These are phyloP conservation scores for Trypanosoma melophagium DNA, from an alignment of 208 protist species.

Conservation along the genomic window DNA sequence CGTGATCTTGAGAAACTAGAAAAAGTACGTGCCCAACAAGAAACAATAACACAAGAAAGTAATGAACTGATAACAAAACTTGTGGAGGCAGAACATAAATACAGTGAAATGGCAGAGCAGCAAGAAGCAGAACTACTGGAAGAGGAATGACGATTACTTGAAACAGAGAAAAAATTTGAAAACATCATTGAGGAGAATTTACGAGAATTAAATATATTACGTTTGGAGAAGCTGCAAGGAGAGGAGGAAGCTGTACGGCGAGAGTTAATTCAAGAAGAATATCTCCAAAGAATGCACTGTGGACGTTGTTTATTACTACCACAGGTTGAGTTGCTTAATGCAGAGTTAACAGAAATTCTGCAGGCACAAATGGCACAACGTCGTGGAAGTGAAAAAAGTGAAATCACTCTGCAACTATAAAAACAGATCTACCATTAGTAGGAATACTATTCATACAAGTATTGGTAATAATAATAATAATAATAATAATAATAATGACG, in stretches of 20 bases:
- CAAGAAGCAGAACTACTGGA: not conserved
- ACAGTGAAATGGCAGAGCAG: not conserved
- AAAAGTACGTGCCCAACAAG: not conserved
- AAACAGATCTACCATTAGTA: too few species aligned
- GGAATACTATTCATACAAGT: too few species aligned
- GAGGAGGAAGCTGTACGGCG: not conserved
- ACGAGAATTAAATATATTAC: conserved; percentile 4
- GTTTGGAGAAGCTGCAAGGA: not conserved
- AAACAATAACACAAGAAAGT: not conserved
- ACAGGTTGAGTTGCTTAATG: too few species aligned
- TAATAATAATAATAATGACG: too few species aligned
- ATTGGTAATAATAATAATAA: too few species aligned
- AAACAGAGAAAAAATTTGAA: not conserved
- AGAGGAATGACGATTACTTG: not conserved
- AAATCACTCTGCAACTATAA: too few species aligned
- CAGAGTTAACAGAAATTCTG: not conserved
- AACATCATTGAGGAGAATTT: not conserved
- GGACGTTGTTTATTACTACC: too few species aligned
- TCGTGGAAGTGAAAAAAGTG: too few species aligned
- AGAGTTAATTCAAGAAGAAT: not conserved
- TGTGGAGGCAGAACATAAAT: not conserved
- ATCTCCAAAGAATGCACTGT: not conserved
- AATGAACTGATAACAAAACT: conserved; percentile 4
- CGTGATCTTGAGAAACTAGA: not conserved
- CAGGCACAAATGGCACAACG: too few species aligned